Conservation (phyloP, 306 rosid genomes). For the Fagus crenata region DNA sequence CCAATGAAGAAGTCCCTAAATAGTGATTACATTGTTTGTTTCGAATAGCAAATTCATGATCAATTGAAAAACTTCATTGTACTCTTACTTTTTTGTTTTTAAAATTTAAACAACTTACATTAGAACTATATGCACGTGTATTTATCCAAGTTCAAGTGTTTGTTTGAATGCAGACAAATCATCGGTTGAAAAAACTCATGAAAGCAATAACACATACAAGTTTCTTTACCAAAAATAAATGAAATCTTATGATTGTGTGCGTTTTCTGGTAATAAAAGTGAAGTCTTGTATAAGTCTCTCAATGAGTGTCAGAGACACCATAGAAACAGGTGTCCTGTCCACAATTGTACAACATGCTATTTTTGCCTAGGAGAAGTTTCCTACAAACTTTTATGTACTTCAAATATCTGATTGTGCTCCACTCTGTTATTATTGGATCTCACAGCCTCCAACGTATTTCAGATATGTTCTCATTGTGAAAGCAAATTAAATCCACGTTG, state of each 20-base stretch:
- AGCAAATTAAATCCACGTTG: background rate
- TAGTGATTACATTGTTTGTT: background rate
- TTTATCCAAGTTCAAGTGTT: background rate
- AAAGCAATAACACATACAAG: background rate
- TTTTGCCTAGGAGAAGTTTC: background rate
- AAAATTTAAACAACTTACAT: background rate
- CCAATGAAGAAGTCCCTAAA: background rate
- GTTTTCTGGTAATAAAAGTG: background rate
- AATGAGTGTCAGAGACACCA: background rate
- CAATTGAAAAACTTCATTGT: background rate
- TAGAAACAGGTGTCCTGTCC: background rate
- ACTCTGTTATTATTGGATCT: background rate
- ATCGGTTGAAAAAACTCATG: background rate
- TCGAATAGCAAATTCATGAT: background rate
- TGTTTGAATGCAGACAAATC: background rate
- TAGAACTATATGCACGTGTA: background rate
- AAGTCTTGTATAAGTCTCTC: background rate
- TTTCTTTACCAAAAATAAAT: background rate
- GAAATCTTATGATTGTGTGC: background rate
- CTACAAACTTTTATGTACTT: background rate
- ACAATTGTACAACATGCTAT: background rate
- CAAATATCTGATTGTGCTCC: background rate
- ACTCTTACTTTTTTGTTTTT: background rate
- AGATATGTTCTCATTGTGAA: background rate
- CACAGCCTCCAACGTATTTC: too few relatives aligned